Evolutionary conservation across 176 grass and related monocot species (phyloP).

Genomic region (Tuctoria greenei): DNA sequence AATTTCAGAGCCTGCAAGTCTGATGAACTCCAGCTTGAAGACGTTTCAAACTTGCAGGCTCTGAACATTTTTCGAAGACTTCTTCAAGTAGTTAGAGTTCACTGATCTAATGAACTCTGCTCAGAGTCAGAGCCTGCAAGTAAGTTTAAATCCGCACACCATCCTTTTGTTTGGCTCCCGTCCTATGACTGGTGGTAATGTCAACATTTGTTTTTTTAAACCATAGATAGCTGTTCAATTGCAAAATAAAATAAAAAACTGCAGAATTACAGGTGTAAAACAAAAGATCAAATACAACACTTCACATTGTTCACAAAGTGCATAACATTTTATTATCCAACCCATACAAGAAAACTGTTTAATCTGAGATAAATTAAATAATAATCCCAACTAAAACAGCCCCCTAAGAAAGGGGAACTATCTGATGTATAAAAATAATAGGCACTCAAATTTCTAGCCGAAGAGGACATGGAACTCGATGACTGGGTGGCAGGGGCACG

Average conservation of each 20-base stretch:
- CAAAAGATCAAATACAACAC: not conserved
- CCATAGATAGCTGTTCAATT: not conserved
- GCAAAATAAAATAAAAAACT: slow-evolving; percentile 4
- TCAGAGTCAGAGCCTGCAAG: too few species aligned
- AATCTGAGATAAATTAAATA: not conserved
- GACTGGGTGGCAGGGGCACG: not conserved
- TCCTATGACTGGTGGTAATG: too few species aligned
- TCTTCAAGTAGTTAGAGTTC: too few species aligned
- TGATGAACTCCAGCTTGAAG: too few species aligned
- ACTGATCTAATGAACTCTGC: too few species aligned
- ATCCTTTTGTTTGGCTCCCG: too few species aligned
- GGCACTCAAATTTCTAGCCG: not conserved
- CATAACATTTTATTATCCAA: not conserved
- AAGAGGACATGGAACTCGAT: not conserved
- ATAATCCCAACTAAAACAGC: not conserved
- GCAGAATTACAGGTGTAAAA: not conserved
- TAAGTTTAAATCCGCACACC: too few species aligned
- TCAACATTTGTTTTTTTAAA: too few species aligned
- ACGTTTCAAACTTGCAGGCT: too few species aligned
- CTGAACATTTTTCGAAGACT: too few species aligned
- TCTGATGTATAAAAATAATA: not conserved
- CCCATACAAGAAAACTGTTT: not conserved
- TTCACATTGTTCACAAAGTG: not conserved
- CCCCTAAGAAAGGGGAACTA: not conserved
- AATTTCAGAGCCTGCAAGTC: too few species aligned